These are phyloP conservation scores for Pugionium dolabratum DNA, from an alignment of 345 rosid genomes.

Conservation along the genomic window DNA sequence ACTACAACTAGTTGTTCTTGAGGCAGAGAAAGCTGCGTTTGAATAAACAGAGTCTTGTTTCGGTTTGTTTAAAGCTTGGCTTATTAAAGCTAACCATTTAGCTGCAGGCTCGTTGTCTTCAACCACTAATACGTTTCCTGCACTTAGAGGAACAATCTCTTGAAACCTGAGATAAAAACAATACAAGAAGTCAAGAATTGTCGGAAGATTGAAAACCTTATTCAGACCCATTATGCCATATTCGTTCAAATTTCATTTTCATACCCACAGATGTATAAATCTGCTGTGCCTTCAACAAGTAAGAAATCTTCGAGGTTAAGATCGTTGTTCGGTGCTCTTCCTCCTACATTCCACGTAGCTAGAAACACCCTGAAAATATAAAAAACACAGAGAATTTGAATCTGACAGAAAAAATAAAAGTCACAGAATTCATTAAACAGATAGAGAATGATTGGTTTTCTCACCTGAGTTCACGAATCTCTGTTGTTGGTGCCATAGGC, in stretches of 20 bases:
- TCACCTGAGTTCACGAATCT: slow-evolving; percentile 69
- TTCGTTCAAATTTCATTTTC: slow-evolving; percentile 26
- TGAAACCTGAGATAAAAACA: slow-evolving; percentile 61
- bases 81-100: slow-evolving; percentile 84
- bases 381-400: slow-evolving; percentile 1
- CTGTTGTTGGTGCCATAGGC: slow-evolving; percentile 53
- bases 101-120: slow-evolving; percentile 98
- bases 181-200: background rate
- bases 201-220: slow-evolving; percentile 9
- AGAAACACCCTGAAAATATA: slow-evolving; percentile 62
- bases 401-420: background rate
- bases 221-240: background rate
- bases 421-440: background rate
- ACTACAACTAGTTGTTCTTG: slow-evolving; percentile 32
- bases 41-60: slow-evolving; percentile 41
- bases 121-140: slow-evolving; percentile 86
- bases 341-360: slow-evolving; percentile 97
- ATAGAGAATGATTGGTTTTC: background rate
- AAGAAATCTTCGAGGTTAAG: slow-evolving; percentile 87
- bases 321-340: slow-evolving; percentile 67
- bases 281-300: slow-evolving; percentile 79
- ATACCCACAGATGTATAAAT: slow-evolving; percentile 91
- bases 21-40: slow-evolving; percentile 40
- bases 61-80: slow-evolving; percentile 77
- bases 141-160: slow-evolving; percentile 92